Evolutionary conservation across 2,329 filamentous ascomycete genomes (phyloP).

Genomic region (Fusarium sp.): DNA sequence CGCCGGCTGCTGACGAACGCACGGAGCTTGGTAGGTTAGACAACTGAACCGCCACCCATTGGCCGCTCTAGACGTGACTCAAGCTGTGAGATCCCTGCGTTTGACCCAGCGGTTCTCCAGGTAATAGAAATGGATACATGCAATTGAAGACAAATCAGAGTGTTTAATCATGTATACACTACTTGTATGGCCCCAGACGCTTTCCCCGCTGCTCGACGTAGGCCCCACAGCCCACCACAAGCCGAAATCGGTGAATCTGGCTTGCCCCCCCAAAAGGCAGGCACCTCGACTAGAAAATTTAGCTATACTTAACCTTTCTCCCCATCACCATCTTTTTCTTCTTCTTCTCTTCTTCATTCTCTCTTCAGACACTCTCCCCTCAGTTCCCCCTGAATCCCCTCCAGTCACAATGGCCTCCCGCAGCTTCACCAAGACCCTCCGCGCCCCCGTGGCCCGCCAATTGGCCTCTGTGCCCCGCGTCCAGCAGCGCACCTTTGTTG

Average conservation of each 20-base stretch:
- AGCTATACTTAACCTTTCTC: constrained; percentile 44
- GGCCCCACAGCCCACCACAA: constrained; percentile 37
- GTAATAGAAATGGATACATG: constrained; percentile 7
- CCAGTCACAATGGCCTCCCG: constrained; percentile 79
- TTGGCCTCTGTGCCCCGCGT: constrained; percentile 66
- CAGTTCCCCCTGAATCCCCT: constrained; percentile 23
- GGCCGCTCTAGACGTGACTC: constrained; percentile 26
- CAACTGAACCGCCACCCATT: constrained; percentile 19
- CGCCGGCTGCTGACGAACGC: constrained; percentile 11
- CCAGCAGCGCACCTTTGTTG: constrained; percentile 72
- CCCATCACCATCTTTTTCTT: constrained; percentile 23
- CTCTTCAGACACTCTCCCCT: constrained; percentile 44
- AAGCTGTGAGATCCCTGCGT: constrained; percentile 25
- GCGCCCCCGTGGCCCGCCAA: constrained; percentile 72
- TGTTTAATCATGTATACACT: constrained; percentile 10
- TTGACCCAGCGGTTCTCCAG: constrained; percentile 19
- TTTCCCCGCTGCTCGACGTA: constrained; percentile 33
- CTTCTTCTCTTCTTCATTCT: constrained; percentile 40
- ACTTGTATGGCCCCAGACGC: constrained; percentile 28
- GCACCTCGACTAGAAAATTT: constrained; percentile 36
- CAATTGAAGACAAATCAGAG: not conserved
- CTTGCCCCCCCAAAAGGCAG: constrained; percentile 15
- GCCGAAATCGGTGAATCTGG: constrained; percentile 42
- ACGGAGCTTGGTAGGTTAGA: constrained; percentile 24
- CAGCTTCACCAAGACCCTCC: constrained; percentile 76